Percentiles rank a stretch among this genome's conserved stretches.
phyloP scores from a whole-genome alignment of 1,284 basidiomycete species.

The Boletus mariae region DNA sequence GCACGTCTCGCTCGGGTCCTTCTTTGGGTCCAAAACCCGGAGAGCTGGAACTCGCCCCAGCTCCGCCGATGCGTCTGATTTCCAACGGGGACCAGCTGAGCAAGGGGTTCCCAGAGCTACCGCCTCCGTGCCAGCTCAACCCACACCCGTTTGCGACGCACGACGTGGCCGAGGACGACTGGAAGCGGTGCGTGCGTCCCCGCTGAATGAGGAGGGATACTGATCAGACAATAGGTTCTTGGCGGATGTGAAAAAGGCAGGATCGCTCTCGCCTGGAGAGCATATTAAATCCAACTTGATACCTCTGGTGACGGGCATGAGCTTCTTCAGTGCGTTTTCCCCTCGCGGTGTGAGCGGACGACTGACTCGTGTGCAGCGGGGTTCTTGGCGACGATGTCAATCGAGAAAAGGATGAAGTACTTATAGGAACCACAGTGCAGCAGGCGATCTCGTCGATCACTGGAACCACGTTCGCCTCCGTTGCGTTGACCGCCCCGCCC shows the following conservation, averaged over 20 bases:
- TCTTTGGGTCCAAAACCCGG: conserved; percentile 27
- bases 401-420: conserved; percentile 27
- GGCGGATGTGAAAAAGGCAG: conserved; percentile 27
- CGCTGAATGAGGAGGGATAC: not conserved
- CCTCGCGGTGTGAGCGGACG: no score
- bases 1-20: conserved; percentile 19
- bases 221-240: conserved; percentile 20
- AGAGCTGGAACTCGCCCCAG: conserved; percentile 23
- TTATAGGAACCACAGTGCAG: conserved; percentile 23
- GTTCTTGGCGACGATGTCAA: conserved; percentile 19
- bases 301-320: conserved; percentile 20
- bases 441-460: conserved; percentile 31
- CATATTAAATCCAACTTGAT: conserved; percentile 31
- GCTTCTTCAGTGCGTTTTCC: conserved; percentile 17
- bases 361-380: conserved; percentile 10
- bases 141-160: conserved; percentile 32
- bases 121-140: conserved; percentile 25
- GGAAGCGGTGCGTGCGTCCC: conserved; percentile 23
- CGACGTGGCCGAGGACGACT: conserved; percentile 31
- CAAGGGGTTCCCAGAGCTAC: conserved; percentile 28
- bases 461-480: conserved; percentile 29
- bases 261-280: conserved; percentile 19
- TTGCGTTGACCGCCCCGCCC: not conserved
- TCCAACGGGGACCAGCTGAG: conserved; percentile 22
- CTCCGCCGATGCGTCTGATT: conserved; percentile 31